phyloP scores from a whole-genome alignment of 2,329 filamentous ascomycete species.

The Botrytis cinerea region DNA sequence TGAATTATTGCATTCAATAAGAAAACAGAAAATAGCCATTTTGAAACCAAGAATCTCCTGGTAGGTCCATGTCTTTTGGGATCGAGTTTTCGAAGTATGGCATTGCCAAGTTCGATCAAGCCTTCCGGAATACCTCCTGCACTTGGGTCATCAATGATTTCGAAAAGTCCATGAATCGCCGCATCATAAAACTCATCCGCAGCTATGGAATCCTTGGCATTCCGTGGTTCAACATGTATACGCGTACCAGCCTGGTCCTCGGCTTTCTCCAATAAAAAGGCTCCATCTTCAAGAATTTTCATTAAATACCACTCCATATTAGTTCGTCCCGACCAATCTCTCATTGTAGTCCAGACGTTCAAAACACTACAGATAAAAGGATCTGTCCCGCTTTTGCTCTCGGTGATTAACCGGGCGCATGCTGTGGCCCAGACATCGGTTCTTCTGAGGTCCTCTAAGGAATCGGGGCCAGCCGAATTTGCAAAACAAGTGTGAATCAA shows the following conservation, averaged over 20 bases:
- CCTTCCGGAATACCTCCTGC: conserved; percentile 83
- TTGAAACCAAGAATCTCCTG: conserved; percentile 80
- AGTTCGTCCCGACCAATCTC: conserved; percentile 84
- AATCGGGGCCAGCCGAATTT: conserved; percentile 79
- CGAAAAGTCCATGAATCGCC: conserved; percentile 79
- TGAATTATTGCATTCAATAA: conserved; percentile 81
- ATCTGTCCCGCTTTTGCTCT: conserved; percentile 74
- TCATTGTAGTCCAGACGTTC: conserved; percentile 82
- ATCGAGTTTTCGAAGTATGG: conserved; percentile 77
- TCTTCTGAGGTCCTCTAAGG: conserved; percentile 75
- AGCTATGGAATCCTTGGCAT: conserved; percentile 76
- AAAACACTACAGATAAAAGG: conserved; percentile 81
- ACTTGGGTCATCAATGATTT: conserved; percentile 81
- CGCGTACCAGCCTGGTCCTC: conserved; percentile 75
- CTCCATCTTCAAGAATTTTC: conserved; percentile 89
- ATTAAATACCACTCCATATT: conserved; percentile 94
- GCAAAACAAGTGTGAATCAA: conserved; percentile 88
- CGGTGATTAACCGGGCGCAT: conserved; percentile 78
- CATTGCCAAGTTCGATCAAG: conserved; percentile 79
- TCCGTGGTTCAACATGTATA: conserved; percentile 71
- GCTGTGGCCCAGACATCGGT: conserved; percentile 87
- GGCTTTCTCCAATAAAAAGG: conserved; percentile 83
- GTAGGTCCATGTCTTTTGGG: conserved; percentile 71
- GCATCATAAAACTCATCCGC: conserved; percentile 87
- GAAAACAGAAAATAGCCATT: conserved; percentile 91